Base-by-base conservation (phyloP, 306 rosid species). In the Lagenaria siceraria region DNA sequence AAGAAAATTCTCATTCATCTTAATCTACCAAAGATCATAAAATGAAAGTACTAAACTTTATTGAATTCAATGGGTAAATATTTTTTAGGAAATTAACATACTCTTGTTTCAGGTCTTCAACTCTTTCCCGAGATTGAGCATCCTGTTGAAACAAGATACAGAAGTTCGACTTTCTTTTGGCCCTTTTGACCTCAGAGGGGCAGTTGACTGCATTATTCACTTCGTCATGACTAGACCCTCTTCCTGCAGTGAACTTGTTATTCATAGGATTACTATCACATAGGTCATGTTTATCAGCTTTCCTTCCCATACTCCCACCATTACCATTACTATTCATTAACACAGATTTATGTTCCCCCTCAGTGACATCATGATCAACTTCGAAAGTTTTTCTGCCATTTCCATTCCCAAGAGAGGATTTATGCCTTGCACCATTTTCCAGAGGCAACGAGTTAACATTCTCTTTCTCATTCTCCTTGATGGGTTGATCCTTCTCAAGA, bases 101-200 rank as follows among this genome's bases (percentile, higher is more conserved):
- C 99, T 52, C 81, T 87, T 85, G 82, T 80, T 87, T 96, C 76
- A 92, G 77, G 77, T 88, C 87, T 84, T 87, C 87, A 81, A 92
- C 85, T 83, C 85, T 84, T 81, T 59, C 86, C 76, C 18, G 87
- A 53, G 98, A 90, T 59, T 82, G 89, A 75, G 55, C 86, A 87
- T 92, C 96, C 40, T 74, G 81, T 33, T 90, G 88, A 75, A 87
- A 87, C 87, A 90, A 87, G 80, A 89, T 78, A 81, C 92, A 85
- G 19, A 79, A 68, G 40, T 49, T 80, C 6, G 65, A 74, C 78
- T 88, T 96, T 80, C 99, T 89, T 87, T 92, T 92, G 82, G 83
- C 79, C 65, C 87, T 84, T 62, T 72, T 63, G 65, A 85, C 68
- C 52, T 77, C 71, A 76, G 83, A 59, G 68, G 40, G 76, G 38